Conservation (phyloP, 2,329 filamentous ascomycete genomes). For the Alternaria brassicae region DNA sequence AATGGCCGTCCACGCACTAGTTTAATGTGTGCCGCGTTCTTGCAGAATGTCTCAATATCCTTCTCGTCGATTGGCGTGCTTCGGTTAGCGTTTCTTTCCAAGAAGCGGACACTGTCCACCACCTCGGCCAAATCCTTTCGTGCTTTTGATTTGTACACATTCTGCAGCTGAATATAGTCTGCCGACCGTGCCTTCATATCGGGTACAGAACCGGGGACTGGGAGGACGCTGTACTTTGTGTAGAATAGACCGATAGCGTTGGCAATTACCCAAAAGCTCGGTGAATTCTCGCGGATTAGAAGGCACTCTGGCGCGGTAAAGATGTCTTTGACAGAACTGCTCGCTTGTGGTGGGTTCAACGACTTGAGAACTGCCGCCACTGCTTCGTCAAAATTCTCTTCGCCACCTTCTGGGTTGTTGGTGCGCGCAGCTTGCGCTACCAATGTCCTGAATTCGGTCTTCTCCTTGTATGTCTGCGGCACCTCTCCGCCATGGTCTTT, state of each 20-base stretch:
- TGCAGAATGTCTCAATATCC: conserved; percentile 92
- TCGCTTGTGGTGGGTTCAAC: conserved; percentile 72
- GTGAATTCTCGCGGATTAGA: conserved; percentile 55
- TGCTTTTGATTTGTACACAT: conserved; percentile 90
- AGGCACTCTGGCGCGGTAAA: conserved; percentile 72
- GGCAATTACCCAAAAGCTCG: conserved; percentile 89
- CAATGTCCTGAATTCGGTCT: conserved; percentile 77
- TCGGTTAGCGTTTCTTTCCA: conserved; percentile 61
- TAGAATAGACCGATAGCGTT: conserved; percentile 81
- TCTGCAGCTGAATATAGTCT: conserved; percentile 89
- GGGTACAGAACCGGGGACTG: conserved; percentile 84
- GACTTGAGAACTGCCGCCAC: conserved; percentile 85
- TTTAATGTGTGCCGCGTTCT: conserved; percentile 91
- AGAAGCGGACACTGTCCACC: conserved; percentile 65
- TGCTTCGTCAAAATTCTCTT: conserved; percentile 98
- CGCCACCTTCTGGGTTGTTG: conserved; percentile 80
- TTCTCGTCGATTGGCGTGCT: conserved; percentile 63
- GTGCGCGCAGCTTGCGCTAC: conserved; percentile 73
- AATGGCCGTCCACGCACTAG: conserved; percentile 73
- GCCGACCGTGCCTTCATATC: conserved; percentile 97
- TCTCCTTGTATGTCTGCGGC: conserved; percentile 82
- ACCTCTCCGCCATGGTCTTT: conserved; percentile 68
- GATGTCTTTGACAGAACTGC: conserved; percentile 75
- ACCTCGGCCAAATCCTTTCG: conserved; percentile 80
- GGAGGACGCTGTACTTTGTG: conserved; percentile 73